Evolutionary conservation across 1,284 basidiomycete species (phyloP), one percentile per base, ranked within the genome.

Genomic region (Blastosporella zonata): DNA sequence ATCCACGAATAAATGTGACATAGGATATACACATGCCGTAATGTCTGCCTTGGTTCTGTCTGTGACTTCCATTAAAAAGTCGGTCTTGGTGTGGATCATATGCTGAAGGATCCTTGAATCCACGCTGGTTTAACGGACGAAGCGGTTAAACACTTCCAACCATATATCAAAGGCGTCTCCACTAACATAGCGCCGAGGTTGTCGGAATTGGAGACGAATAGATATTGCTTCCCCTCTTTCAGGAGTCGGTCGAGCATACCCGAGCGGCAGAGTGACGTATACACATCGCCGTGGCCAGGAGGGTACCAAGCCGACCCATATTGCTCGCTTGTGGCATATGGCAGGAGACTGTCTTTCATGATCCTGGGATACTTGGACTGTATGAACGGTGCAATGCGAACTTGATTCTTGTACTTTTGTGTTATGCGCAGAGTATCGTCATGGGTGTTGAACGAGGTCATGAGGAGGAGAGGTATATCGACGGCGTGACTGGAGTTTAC

Each of bases 31-130:
- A 47, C 49, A 21, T 50, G 69, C 76, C 78, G 98, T 97, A 72
- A 98, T 87, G 67, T 99, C 97, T 47, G 95, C 95, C 79, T 97
- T 98, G 65, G 96, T 98, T 85, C 98, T 98, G 79, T 98, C 94
- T 3, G 97, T 98, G 58, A 99, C 93, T 73, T 99, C 96, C 94
- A 97, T 96, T 67, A 97, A 68, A 75, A 96, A 97, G 70, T 96
- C 91, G 34, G 90, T 81, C 59, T 86, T 75, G 8, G 81, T 78
- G 61, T 93, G 84, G 50, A 91, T 84, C 89, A 95, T 94, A 71
- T 94, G 90, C 67, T 93, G 86, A 43, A 92, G 71, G 61, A 93
- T 93, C 53, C 73, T 77, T 60, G 89, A 79, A 63, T 93, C 90
- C 62, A 90, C 89, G 46, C 83, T 85, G 53, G 45, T 64, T 53